A percentile compares a stretch with the other conserved stretches of the same genome.
Conservation (phyloP, 768 basidiomycete genomes). For the Ramaria sp. region DNA sequence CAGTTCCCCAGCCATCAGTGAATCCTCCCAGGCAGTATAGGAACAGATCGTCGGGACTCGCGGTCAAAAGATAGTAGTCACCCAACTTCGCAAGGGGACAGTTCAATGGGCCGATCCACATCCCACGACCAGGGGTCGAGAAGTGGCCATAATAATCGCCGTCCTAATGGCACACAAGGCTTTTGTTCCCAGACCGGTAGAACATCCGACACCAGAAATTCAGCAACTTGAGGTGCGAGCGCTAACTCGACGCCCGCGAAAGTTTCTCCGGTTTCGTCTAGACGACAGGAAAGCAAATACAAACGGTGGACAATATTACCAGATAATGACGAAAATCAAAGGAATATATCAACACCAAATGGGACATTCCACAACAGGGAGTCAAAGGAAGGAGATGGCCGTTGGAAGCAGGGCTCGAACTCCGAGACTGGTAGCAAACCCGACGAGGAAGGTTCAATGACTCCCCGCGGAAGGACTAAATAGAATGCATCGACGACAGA, state of each 20-base stretch:
- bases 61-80: constrained; percentile 17
- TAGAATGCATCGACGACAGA: background rate
- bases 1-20: constrained; percentile 12
- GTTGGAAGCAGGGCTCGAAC: background rate
- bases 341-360: constrained; percentile 18
- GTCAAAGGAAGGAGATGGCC: background rate
- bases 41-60: constrained; percentile 23
- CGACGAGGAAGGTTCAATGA: background rate
- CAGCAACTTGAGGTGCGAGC: no score
- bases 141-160: no score
- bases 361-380: background rate
- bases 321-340: no score
- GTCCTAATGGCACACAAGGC: no score
- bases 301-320: background rate
- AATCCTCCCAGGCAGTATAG: background rate
- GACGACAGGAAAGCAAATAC: background rate
- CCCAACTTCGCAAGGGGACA: no score
- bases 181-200: no score
- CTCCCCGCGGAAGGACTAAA: background rate
- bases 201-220: no score
- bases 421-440: background rate
- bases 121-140: no score
- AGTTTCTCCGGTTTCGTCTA: background rate
- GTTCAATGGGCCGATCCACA: no score
- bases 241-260: background rate